phyloP scores from a whole-genome alignment of 768 basidiomycete species.

The Lentinula aciculospora region DNA sequence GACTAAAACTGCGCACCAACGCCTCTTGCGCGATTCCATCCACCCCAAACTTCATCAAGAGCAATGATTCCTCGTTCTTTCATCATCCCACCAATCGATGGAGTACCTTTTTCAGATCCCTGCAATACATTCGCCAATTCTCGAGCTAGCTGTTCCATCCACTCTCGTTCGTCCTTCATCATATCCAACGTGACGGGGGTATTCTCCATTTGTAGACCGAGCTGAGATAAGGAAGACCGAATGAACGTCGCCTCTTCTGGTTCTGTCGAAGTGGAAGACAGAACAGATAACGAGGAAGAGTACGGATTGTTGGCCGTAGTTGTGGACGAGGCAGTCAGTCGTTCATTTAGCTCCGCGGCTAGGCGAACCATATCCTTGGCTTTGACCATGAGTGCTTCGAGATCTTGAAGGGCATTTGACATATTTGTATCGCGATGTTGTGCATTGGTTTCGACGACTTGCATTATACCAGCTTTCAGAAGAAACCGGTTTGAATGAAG shows the following conservation, averaged over 20 bases:
- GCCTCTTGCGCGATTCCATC: constrained; percentile 91
- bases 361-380: constrained; percentile 91
- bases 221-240: constrained; percentile 81
- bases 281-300: constrained; percentile 19
- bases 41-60: constrained; percentile 91
- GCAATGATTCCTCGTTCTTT: constrained; percentile 74
- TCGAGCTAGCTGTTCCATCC: constrained; percentile 73
- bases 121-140: constrained; percentile 78
- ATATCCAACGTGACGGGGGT: constrained; percentile 86
- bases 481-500: background rate
- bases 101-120: constrained; percentile 11
- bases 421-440: constrained; percentile 61
- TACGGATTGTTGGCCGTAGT: constrained; percentile 3
- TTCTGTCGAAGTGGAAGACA: constrained; percentile 37
- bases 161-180: constrained; percentile 75
- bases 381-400: constrained; percentile 87
- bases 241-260: constrained; percentile 86
- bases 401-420: constrained; percentile 73
- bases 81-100: constrained; percentile 57
- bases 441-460: constrained; percentile 63
- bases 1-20: constrained; percentile 53
- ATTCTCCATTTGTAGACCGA: constrained; percentile 75
- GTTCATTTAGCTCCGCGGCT: constrained; percentile 83
- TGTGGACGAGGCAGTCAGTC: constrained; percentile 47
- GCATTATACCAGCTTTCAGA: constrained; percentile 80